A percentile compares a stretch with the other conserved stretches of the same genome.
These are phyloP conservation scores for Sextonia rubra DNA, from an alignment of 164 flowering plant species.

Conservation along the genomic window DNA sequence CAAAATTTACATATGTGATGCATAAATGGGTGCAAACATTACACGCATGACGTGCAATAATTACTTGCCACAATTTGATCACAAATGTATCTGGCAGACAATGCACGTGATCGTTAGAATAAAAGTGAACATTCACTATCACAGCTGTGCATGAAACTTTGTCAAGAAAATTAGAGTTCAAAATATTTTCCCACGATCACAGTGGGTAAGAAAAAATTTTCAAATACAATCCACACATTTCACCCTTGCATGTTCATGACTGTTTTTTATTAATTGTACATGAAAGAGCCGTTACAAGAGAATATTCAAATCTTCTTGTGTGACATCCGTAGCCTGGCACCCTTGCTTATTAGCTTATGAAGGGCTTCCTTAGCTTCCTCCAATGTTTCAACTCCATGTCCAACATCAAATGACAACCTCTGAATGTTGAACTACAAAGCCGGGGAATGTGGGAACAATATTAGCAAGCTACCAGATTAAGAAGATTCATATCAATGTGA, in stretches of 20 bases:
- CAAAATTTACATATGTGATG: too few relatives aligned
- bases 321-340: conserved; percentile 36
- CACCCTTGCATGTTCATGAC: neutral
- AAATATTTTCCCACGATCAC: neutral
- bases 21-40: too few relatives aligned
- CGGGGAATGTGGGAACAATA: too few relatives aligned
- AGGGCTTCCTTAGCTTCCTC: conserved; percentile 91
- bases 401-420: conserved; percentile 79
- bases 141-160: neutral
- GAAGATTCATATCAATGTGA: too few relatives aligned
- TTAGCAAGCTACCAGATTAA: too few relatives aligned
- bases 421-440: conserved; percentile 80
- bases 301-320: conserved; percentile 27
- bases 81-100: neutral
- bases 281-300: neutral
- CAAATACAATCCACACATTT: neutral
- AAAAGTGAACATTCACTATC: neutral
- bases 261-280: neutral
- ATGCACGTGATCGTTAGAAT: neutral
- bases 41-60: too few relatives aligned
- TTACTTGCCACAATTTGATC: too few relatives aligned
- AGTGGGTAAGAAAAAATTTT: neutral
- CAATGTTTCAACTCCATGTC: conserved; percentile 69
- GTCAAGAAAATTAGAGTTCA: neutral
- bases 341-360: conserved; percentile 57